Percentiles rank a stretch among this genome's conserved stretches.
These are phyloP conservation scores for Phoma sp. DNA, from an alignment of 2,329 filamentous ascomycete genomes.

Conservation along the genomic window DNA sequence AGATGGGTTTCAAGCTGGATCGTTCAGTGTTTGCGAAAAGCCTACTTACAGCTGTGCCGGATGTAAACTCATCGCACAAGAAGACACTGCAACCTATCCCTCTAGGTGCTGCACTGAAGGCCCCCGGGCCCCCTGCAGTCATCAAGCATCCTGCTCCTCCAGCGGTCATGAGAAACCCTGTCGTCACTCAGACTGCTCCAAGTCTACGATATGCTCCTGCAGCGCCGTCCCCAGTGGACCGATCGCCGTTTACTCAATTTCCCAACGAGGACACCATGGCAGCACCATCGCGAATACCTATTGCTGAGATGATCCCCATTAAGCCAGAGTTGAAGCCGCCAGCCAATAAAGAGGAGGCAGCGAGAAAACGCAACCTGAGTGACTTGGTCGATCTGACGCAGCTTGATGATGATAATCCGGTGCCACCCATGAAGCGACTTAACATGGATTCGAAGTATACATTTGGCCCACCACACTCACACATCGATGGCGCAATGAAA, in stretches of 20 bases:
- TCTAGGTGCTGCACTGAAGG: conserved; percentile 9
- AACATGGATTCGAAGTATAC: conserved; percentile 21
- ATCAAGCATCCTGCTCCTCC: conserved; percentile 14
- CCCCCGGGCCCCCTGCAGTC: conserved; percentile 4
- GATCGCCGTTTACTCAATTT: conserved; percentile 24
- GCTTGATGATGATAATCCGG: conserved; percentile 54
- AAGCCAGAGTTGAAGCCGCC: conserved; percentile 43
- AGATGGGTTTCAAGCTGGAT: conserved; percentile 58
- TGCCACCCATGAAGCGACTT: conserved; percentile 46
- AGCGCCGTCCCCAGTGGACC: conserved; percentile 21
- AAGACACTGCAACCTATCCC: conserved; percentile 15
- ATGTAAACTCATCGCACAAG: conserved; percentile 45
- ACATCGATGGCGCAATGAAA: conserved; percentile 20
- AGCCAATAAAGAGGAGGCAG: conserved; percentile 61
- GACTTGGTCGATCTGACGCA: conserved; percentile 62
- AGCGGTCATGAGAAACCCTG: conserved; percentile 27
- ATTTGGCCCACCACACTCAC: conserved; percentile 17
- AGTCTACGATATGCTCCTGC: conserved; percentile 25
- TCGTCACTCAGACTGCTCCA: conserved; percentile 24
- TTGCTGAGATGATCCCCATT: conserved; percentile 44
- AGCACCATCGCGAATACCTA: conserved; percentile 29
- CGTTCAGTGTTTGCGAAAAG: conserved; percentile 61
- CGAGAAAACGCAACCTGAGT: conserved; percentile 62
- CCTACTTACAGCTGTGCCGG: conserved; percentile 56
- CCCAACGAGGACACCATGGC: conserved; percentile 17